phyloP scores from a whole-genome alignment of 2,329 filamentous ascomycete species.

The Pseudocercospora pini-densiflorae region DNA sequence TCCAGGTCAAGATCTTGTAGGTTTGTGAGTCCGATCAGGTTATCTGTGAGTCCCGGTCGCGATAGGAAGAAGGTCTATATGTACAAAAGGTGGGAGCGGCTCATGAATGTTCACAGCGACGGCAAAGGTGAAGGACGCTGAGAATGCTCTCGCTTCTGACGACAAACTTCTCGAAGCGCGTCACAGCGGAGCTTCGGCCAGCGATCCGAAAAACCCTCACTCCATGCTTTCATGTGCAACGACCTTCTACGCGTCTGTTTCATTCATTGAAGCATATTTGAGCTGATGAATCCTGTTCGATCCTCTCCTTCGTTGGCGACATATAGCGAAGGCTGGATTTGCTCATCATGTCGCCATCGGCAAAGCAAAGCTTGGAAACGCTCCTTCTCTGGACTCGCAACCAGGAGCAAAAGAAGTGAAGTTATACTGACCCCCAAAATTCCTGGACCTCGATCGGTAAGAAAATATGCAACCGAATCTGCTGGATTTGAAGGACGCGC shows the following conservation, averaged over 20 bases:
- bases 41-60: background rate
- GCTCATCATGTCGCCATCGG: conserved; percentile 29
- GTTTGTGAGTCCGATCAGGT: background rate
- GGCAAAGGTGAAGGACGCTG: background rate
- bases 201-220: background rate
- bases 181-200: conserved; percentile 7
- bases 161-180: conserved; percentile 10
- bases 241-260: background rate
- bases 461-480: background rate
- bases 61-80: background rate
- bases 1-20: background rate
- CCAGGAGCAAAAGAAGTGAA: background rate
- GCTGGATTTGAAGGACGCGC: conserved; percentile 8
- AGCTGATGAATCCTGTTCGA: background rate
- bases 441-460: background rate
- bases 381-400: conserved; percentile 9
- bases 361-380: conserved; percentile 9
- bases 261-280: background rate
- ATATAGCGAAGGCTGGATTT: conserved; percentile 24
- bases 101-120: background rate
- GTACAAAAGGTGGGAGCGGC: background rate
- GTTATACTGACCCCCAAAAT: background rate
- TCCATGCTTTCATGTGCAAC: conserved; percentile 10
- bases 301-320: background rate
- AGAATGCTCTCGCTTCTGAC: background rate